Evolutionary conservation across 148 eudicot species (phyloP).

Genomic region (Polygonum maritimum): DNA sequence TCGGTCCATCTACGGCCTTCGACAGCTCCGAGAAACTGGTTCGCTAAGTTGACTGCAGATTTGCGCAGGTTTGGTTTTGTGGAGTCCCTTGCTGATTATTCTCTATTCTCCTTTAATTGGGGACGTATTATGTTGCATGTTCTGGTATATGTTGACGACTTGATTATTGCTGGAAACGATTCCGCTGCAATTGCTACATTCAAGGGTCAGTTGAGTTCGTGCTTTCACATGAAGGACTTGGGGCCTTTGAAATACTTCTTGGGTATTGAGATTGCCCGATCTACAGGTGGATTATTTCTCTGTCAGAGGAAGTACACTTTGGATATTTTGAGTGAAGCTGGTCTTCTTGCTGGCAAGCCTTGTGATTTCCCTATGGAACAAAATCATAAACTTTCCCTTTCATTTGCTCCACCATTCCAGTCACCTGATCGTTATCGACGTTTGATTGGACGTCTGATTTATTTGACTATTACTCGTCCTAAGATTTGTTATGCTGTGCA

Average conservation of each 20-base stretch:
- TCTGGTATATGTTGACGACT: slow-evolving; percentile 9
- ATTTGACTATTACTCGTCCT: neutral
- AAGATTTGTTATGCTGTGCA: neutral
- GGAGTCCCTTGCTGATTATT: neutral
- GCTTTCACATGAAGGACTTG: slow-evolving; percentile 12
- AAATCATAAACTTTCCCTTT: neutral
- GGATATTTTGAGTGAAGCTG: neutral
- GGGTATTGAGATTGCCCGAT: neutral
- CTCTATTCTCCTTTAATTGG: neutral
- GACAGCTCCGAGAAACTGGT: slow-evolving; percentile 5
- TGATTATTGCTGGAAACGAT: slow-evolving; percentile 3
- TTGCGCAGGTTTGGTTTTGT: neutral
- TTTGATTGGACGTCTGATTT: neutral
- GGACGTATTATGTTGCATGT: neutral
- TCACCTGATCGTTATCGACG: neutral
- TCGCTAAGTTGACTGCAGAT: neutral
- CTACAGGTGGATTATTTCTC: neutral
- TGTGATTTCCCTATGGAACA: neutral
- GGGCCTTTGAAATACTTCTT: slow-evolving; percentile 12
- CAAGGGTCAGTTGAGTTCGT: neutral
- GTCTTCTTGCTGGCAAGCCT: neutral
- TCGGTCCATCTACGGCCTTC: slow-evolving; percentile 6
- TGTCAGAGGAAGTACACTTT: neutral
- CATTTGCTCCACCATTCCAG: neutral
- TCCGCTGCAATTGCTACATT: neutral